A percentile compares a stretch with the other conserved stretches of the same genome.
These are phyloP conservation scores for Pichia thaimueangensis DNA, from an alignment of 805 yeast genomes.

Conservation along the genomic window DNA sequence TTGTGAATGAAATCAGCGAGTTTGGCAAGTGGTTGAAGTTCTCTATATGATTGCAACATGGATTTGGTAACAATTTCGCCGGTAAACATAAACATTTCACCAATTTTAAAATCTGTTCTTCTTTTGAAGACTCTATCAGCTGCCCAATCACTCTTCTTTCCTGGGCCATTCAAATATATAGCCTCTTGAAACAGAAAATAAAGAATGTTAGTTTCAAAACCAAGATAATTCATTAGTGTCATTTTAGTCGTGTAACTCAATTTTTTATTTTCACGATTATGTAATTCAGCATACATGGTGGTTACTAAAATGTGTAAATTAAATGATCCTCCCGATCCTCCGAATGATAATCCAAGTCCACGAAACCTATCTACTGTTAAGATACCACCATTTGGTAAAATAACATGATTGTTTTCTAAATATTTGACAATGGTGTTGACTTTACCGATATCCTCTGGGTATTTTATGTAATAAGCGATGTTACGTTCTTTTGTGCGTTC, in stretches of 20 bases:
- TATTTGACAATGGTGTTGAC: conserved; percentile 35
- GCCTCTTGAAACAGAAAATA: conserved; percentile 56
- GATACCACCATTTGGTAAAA: conserved; percentile 45
- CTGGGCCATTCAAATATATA: conserved; percentile 43
- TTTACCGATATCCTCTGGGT: conserved; percentile 38
- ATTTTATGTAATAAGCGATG: conserved; percentile 39
- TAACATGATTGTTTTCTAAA: conserved; percentile 26
- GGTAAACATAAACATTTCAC: conserved; percentile 17
- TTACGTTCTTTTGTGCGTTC: conserved; percentile 42
- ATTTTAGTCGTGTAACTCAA: conserved; percentile 35
- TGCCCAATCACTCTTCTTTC: conserved; percentile 38
- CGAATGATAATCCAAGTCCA: conserved; percentile 46
- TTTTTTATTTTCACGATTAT: conserved; percentile 20
- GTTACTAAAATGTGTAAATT: conserved; percentile 38
- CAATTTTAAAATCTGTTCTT: neutral
- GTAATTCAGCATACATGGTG: conserved; percentile 33
- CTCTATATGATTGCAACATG: neutral
- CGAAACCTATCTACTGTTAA: conserved; percentile 47
- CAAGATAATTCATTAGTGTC: conserved; percentile 28
- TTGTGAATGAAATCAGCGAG: conserved; percentile 31
- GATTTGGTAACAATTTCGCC: conserved; percentile 14
- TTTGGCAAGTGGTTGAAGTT: conserved; percentile 1
- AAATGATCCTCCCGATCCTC: conserved; percentile 46
- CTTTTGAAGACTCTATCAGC: conserved; percentile 32
- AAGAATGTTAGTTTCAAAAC: conserved; percentile 48